phyloP scores from a whole-genome alignment of 106 monocot genomes.

The Narthecium ossifragum region DNA sequence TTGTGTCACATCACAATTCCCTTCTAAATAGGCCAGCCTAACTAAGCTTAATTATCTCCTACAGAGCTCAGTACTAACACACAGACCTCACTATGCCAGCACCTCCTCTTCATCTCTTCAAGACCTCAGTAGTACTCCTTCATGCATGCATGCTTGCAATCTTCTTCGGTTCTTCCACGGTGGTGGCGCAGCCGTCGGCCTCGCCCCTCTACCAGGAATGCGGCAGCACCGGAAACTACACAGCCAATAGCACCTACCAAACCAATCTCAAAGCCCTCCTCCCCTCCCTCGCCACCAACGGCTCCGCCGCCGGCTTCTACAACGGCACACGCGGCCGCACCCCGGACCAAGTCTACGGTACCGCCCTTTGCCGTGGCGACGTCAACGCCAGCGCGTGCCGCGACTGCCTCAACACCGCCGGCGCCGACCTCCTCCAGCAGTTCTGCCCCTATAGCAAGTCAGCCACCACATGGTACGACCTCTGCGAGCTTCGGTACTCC shows the following conservation, averaged over 20 bases:
- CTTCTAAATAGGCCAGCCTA: too few species aligned
- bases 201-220: not conserved
- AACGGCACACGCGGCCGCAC: not conserved
- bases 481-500: slow-evolving; percentile 33
- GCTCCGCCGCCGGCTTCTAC: slow-evolving; percentile 2
- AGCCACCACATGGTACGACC: slow-evolving; percentile 28
- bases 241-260: slow-evolving; percentile 12
- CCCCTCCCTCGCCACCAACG: not conserved
- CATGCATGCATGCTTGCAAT: too few species aligned
- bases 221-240: slow-evolving; percentile 3
- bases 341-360: slow-evolving; percentile 15
- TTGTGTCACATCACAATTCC: too few species aligned
- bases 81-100: too few species aligned
- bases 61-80: too few species aligned
- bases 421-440: not conserved
- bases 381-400: slow-evolving; percentile 6
- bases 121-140: too few species aligned
- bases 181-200: too few species aligned
- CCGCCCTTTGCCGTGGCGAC: slow-evolving; percentile 43
- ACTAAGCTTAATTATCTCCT: too few species aligned
- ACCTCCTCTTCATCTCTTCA: too few species aligned
- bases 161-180: too few species aligned
- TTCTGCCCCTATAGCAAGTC: slow-evolving; percentile 9
- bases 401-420: slow-evolving; percentile 15
- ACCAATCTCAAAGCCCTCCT: slow-evolving; percentile 9